Evolutionary conservation across 2,329 filamentous ascomycete genomes (phyloP).

Genomic region (Epichloe sibirici): DNA sequence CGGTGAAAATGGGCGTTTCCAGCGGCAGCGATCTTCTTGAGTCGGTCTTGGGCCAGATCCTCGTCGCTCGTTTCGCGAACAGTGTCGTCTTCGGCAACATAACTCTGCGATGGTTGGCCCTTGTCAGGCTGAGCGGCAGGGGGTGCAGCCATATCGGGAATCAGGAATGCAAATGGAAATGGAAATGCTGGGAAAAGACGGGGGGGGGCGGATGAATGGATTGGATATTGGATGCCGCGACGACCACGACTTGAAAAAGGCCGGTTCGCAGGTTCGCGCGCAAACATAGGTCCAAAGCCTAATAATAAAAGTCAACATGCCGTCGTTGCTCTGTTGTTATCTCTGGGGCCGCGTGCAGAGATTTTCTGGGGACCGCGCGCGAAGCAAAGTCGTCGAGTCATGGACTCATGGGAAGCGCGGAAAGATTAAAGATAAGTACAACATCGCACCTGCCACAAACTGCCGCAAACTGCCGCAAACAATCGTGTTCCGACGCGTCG

Average conservation of each 20-base stretch:
- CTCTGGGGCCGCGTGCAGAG: neutral
- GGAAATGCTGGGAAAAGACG: neutral
- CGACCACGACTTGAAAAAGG: too few relatives aligned
- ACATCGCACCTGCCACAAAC: neutral
- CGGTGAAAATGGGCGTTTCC: slow-evolving; percentile 38
- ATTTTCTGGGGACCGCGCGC: neutral
- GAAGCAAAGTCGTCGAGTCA: slow-evolving; percentile 4
- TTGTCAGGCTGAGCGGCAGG: slow-evolving; percentile 1
- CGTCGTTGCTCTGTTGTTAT: neutral
- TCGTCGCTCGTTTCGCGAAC: slow-evolving; percentile 15
- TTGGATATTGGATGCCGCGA: too few relatives aligned
- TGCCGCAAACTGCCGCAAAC: neutral
- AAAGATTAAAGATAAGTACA: neutral
- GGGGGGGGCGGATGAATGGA: too few relatives aligned
- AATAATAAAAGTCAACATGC: neutral
- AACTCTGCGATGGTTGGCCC: neutral
- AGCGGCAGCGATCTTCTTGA: slow-evolving; percentile 28
- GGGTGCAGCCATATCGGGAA: neutral
- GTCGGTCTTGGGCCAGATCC: slow-evolving; percentile 20
- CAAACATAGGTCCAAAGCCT: too few relatives aligned
- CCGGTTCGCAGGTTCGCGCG: too few relatives aligned
- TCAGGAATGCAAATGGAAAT: neutral
- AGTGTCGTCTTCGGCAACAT: slow-evolving; percentile 6
- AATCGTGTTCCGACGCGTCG: neutral
- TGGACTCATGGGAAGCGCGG: slow-evolving; percentile 3